These are phyloP conservation scores for Chenopodium formosanum DNA, from an alignment of 148 eudicot species.

Conservation along the genomic window DNA sequence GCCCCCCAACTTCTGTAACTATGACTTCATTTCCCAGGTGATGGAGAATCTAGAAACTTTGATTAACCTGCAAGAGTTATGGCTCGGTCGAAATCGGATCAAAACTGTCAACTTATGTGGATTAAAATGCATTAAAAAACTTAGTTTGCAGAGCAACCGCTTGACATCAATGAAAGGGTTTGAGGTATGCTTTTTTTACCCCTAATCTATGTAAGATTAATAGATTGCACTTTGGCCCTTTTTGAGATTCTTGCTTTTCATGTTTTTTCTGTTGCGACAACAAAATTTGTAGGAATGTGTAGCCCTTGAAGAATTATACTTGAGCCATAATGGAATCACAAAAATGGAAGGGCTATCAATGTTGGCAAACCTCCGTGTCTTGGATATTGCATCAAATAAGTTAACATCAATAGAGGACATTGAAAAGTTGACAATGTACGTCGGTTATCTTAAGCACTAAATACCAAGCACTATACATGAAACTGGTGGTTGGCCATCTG, in stretches of 20 bases:
- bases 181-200: conserved; percentile 49
- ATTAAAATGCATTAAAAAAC: conserved; percentile 78
- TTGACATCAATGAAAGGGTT: conserved; percentile 81
- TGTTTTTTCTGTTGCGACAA: background rate
- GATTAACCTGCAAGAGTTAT: conserved; percentile 73
- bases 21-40: conserved; percentile 42
- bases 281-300: conserved; percentile 63
- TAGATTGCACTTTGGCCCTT: background rate
- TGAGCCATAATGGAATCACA: conserved; percentile 94
- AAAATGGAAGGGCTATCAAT: conserved; percentile 89
- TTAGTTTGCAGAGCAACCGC: conserved; percentile 96
- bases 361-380: conserved; percentile 70
- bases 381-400: conserved; percentile 92
- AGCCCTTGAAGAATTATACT: conserved; percentile 85
- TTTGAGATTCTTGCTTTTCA: background rate
- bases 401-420: conserved; percentile 70
- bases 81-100: conserved; percentile 98
- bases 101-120: conserved; percentile 79
- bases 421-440: conserved; percentile 67
- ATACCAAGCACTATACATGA: background rate
- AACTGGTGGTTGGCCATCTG: background rate
- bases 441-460: background rate
- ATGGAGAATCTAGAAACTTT: conserved; percentile 80
- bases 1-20: background rate
- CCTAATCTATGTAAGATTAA: background rate